Conservation (phyloP, 2,329 filamentous ascomycete species). For the Xenoacremonium recifei region DNA sequence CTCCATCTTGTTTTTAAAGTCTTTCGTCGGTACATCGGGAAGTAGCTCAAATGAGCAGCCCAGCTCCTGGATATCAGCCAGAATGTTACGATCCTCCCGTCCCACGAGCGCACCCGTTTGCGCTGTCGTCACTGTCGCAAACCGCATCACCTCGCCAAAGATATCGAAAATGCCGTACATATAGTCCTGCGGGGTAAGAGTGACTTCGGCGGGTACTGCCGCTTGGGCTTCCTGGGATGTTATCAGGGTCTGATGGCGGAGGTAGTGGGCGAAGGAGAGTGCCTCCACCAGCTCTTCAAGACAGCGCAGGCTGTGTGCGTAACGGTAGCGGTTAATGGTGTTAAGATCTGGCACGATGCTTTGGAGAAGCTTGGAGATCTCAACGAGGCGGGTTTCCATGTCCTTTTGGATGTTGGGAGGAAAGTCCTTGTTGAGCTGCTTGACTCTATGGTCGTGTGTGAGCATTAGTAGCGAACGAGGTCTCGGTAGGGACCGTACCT, state of each 20-base stretch:
- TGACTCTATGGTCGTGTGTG: conserved; percentile 51
- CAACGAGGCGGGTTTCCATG: conserved; percentile 64
- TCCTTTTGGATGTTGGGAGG: conserved; percentile 69
- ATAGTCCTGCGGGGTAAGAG: conserved; percentile 79
- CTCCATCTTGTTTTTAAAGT: conserved; percentile 74
- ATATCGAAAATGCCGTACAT: conserved; percentile 89
- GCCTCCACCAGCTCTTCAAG: conserved; percentile 96
- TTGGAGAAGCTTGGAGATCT: conserved; percentile 68
- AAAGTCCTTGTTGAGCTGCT: conserved; percentile 59
- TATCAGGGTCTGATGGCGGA: conserved; percentile 74
- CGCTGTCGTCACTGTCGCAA: conserved; percentile 85
- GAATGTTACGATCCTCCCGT: conserved; percentile 54
- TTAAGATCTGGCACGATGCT: conserved; percentile 71
- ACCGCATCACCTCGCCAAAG: conserved; percentile 95
- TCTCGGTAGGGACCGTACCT: conserved; percentile 27
- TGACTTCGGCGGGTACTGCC: conserved; percentile 51
- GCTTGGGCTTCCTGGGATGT: conserved; percentile 59
- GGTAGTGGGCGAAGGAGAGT: conserved; percentile 83
- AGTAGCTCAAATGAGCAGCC: conserved; percentile 75
- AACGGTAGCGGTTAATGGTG: conserved; percentile 79
- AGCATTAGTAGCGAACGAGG: conserved; percentile 8
- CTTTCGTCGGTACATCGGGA: conserved; percentile 54
- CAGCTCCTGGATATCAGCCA: conserved; percentile 78
- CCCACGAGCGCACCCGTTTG: conserved; percentile 60
- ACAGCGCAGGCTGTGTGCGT: conserved; percentile 75